phyloP scores from a whole-genome alignment of 306 rosid genomes.

The Vigna hirtella region DNA sequence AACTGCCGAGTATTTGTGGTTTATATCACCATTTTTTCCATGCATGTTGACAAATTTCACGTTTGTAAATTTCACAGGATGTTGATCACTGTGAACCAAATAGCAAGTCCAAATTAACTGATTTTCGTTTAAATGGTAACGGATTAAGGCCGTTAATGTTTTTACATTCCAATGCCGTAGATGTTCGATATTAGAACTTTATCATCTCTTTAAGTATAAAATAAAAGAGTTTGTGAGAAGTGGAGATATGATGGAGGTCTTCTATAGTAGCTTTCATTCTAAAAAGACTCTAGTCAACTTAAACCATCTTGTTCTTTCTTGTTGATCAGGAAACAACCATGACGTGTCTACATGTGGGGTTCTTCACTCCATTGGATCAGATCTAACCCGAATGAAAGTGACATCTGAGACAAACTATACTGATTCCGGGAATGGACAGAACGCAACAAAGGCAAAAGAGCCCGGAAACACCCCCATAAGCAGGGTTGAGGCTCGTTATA shows the following conservation, averaged over 20 bases:
- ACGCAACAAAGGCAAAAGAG: conserved; percentile 57
- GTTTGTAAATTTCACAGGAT: conserved; percentile 60
- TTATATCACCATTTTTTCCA: conserved; percentile 16
- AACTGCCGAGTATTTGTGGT: neutral
- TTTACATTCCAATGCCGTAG: neutral
- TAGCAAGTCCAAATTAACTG: conserved; percentile 51
- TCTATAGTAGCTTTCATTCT: too few relatives aligned
- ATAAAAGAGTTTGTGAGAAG: too few relatives aligned
- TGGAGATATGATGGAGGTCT: too few relatives aligned
- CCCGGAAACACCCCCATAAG: conserved; percentile 79
- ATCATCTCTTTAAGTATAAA: too few relatives aligned
- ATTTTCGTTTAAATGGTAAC: conserved; percentile 52
- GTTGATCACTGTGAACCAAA: conserved; percentile 57
- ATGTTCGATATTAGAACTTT: neutral
- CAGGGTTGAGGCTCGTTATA: conserved; percentile 64
- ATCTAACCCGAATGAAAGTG: conserved; percentile 89
- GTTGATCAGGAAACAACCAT: conserved; percentile 58
- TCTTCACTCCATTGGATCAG: conserved; percentile 91
- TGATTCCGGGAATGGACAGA: conserved; percentile 64
- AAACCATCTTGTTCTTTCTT: conserved; percentile 29
- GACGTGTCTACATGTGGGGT: conserved; percentile 85
- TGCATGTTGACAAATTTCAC: neutral
- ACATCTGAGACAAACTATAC: conserved; percentile 55
- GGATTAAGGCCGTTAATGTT: conserved; percentile 27
- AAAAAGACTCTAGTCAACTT: neutral